Evolutionary conservation across 257 asterid species (phyloP), one percentile per base, ranked within the genome.

Genomic region (Solanum tacnaense): DNA sequence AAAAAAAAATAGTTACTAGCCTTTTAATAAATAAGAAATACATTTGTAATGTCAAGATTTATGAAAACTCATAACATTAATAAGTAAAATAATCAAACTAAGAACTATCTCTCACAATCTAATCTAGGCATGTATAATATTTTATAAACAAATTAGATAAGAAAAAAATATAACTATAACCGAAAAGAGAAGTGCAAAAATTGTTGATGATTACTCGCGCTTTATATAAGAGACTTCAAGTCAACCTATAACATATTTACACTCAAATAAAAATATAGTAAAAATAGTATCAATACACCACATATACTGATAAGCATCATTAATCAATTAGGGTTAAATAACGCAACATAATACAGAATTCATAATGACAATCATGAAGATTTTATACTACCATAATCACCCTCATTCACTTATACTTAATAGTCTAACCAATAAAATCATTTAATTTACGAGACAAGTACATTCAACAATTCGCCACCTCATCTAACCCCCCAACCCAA

Each of bases 1-100:
- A 52, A 0, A 0, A 6, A 46, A 7, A 56, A 6, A 0, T 7
- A 7, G n/a, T 20, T 7, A 20, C 10, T 18, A 0, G 1, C 25
- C 25, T 56, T 7, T 20, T 20, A 56, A 56, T 18, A 56, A 56
- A 20, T 56, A 56, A 7, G 60, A 56, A 7, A 20, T 56, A 56
- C 65, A 56, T 56, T 56, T 18, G 7, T 56, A 7, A 3, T 56
- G 65, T 20, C 25, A 56, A 56, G 65, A 56, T 56, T 52, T 56
- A 56, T 56, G 65, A 20, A 7, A 56, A 7, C 65, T 20, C 5
- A 56, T 56, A 56, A 20, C 25, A 56, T 20, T 56, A 18, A 52
- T 20, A 20, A 2, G n/a, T 18, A 20, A 18, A 52, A 56, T 56
- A 56, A 56, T 56, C 65, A 18, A 56, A 56, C 3, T 20, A 52